These are phyloP conservation scores for Fusarium marasasianum DNA, from an alignment of 2,329 filamentous ascomycete genomes.

Conservation along the genomic window DNA sequence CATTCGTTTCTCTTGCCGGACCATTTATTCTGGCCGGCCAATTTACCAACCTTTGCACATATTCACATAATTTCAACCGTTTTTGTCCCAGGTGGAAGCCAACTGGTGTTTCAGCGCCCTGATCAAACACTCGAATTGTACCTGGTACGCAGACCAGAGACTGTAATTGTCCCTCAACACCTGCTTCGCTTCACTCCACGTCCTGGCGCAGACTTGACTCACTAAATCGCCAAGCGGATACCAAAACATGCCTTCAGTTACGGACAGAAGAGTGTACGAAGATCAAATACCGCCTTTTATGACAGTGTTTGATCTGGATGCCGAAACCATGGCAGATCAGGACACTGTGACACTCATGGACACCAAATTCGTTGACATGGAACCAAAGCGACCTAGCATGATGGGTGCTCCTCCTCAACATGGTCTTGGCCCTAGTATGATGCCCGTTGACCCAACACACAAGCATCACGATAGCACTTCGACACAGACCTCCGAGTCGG, in stretches of 20 bases:
- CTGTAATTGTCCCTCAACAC: neutral
- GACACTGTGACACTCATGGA: conserved; percentile 65
- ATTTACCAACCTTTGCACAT: conserved; percentile 31
- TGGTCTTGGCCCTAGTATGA: conserved; percentile 51
- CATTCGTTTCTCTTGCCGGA: conserved; percentile 36
- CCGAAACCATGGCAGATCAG: conserved; percentile 62
- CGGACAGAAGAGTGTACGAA: conserved; percentile 69
- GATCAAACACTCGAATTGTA: conserved; percentile 11
- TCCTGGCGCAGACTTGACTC: neutral
- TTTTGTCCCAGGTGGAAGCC: conserved; percentile 36
- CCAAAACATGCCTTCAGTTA: conserved; percentile 68
- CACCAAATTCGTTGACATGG: conserved; percentile 61
- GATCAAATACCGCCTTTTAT: conserved; percentile 80
- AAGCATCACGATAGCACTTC: conserved; percentile 82
- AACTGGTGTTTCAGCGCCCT: conserved; percentile 21
- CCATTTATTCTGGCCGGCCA: conserved; percentile 9
- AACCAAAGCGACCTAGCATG: conserved; percentile 51
- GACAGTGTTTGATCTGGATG: conserved; percentile 76
- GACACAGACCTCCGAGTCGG: conserved; percentile 81
- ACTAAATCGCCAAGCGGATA: conserved; percentile 1
- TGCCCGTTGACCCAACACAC: conserved; percentile 64
- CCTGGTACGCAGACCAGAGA: conserved; percentile 2
- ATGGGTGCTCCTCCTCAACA: conserved; percentile 50
- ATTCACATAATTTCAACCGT: conserved; percentile 35
- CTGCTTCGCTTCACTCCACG: neutral